A percentile compares a stretch with the other conserved stretches of the same genome.
Conservation (phyloP, 768 basidiomycete genomes). For the Hortiboletus flavorubellus region DNA sequence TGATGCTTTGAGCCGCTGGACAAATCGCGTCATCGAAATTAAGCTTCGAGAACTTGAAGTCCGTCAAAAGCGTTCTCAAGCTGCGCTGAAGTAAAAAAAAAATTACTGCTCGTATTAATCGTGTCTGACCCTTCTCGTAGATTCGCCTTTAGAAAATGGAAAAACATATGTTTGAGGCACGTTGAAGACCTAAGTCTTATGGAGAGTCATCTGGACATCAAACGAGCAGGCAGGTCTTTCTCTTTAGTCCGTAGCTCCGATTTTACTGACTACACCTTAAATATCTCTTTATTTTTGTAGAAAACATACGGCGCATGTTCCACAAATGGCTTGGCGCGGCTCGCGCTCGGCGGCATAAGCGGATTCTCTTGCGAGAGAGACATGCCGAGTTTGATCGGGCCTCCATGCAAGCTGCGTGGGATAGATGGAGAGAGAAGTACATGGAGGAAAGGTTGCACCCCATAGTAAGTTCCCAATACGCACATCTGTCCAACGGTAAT, state of each 20-base stretch:
- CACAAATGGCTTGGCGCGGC: slow-evolving; percentile 64
- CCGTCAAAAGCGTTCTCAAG: slow-evolving; percentile 42
- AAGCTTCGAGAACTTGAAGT: slow-evolving; percentile 73
- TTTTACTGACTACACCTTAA: slow-evolving; percentile 1
- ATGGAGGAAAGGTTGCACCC: slow-evolving; percentile 62
- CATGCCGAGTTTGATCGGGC: slow-evolving; percentile 60
- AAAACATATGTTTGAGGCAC: slow-evolving; percentile 54
- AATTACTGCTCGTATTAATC: slow-evolving; percentile 9
- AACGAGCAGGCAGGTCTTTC: slow-evolving; percentile 60
- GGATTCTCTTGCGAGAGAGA: slow-evolving; percentile 53
- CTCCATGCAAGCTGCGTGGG: slow-evolving; percentile 59
- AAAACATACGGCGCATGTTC: slow-evolving; percentile 65
- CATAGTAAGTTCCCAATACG: slow-evolving; percentile 42
- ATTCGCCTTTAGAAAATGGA: slow-evolving; percentile 67
- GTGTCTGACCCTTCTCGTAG: slow-evolving; percentile 35
- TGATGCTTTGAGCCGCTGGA: slow-evolving; percentile 58
- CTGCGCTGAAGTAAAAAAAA: slow-evolving; percentile 35
- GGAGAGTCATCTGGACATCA: slow-evolving; percentile 79
- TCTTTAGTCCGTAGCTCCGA: neutral
- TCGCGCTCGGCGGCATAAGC: slow-evolving; percentile 58
- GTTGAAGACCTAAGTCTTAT: slow-evolving; percentile 73
- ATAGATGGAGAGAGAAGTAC: slow-evolving; percentile 76
- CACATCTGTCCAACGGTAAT: neutral
- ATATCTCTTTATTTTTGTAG: slow-evolving; percentile 34
- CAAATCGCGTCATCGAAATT: slow-evolving; percentile 65